A percentile compares a stretch with the other conserved stretches of the same genome.
Evolutionary conservation across 2,329 filamentous ascomycete species (phyloP).

Genomic region (Stachybotrys chlorohalonatus): DNA sequence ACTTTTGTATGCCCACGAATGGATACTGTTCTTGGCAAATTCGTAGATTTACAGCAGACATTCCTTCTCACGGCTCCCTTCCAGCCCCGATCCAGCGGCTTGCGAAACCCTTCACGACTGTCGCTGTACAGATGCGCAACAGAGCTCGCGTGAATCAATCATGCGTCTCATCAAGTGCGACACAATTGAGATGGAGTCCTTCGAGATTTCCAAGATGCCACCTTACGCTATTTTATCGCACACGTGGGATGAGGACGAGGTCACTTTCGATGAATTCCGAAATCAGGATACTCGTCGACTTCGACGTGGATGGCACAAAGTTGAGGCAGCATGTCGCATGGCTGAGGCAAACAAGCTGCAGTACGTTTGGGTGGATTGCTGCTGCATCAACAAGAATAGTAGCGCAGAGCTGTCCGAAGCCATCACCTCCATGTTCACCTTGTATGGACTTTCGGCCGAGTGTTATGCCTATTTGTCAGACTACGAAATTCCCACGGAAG

Average conservation of each 20-base stretch:
- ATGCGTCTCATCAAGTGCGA: not conserved
- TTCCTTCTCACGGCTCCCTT: too few species aligned
- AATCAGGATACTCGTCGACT: too few species aligned
- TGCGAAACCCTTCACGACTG: too few species aligned
- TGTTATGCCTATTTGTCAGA: not conserved
- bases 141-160: too few species aligned
- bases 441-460: not conserved
- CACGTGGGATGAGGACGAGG: not conserved
- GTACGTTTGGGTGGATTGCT: not conserved
- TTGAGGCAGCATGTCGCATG: not conserved
- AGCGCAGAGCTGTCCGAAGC: not conserved
- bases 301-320: not conserved
- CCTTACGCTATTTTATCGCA: not conserved
- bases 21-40: too few species aligned
- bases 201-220: not conserved
- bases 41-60: too few species aligned
- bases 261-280: not conserved
- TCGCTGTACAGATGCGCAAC: too few species aligned
- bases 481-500: not conserved
- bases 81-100: too few species aligned
- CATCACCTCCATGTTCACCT: conserved; percentile 1
- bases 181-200: not conserved
- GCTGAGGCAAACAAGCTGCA: not conserved
- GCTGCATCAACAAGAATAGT: not conserved
- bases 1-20: too few species aligned